A percentile compares a stretch with the other conserved stretches of the same genome.
These are phyloP conservation scores for Wickerhamiella bombiphila DNA, from an alignment of 805 yeast genomes.

Conservation along the genomic window DNA sequence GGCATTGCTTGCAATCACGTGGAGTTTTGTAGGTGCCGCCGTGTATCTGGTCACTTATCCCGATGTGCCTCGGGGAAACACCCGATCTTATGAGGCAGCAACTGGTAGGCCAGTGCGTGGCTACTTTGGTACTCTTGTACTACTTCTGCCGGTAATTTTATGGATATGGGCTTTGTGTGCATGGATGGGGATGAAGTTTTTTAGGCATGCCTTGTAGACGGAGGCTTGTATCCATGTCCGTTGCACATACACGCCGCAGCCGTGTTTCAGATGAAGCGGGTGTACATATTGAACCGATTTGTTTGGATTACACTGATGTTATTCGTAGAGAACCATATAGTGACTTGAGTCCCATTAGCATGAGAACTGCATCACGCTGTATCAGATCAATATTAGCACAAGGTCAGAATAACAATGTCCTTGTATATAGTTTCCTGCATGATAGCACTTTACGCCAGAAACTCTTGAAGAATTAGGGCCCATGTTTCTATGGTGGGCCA, in stretches of 20 bases:
- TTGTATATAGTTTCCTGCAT: too few species aligned
- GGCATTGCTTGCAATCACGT: constrained; percentile 8
- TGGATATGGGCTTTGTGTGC: constrained; percentile 63
- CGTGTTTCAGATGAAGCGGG: too few species aligned
- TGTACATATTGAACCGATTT: too few species aligned
- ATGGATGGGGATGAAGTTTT: constrained; percentile 71
- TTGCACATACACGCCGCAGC: too few species aligned
- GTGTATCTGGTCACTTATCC: constrained; percentile 4
- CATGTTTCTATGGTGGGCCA: constrained; percentile 31
- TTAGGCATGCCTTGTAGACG: constrained; percentile 45
- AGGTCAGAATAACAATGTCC: too few species aligned
- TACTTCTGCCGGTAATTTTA: constrained; percentile 25
- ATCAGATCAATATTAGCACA: too few species aligned
- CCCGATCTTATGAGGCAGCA: constrained; percentile 12
- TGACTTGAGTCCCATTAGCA: too few species aligned
- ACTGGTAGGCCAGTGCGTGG: constrained; percentile 28
- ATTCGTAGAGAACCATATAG: too few species aligned
- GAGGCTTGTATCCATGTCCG: not conserved
- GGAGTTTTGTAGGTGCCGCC: constrained; percentile 5
- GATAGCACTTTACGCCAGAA: constrained; percentile 20
- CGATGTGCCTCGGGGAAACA: constrained; percentile 4
- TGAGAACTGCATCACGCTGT: too few species aligned
- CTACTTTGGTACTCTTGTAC: constrained; percentile 26
- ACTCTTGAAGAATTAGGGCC: constrained; percentile 31
- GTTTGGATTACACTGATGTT: too few species aligned